phyloP scores from a whole-genome alignment of 345 rosid genomes.

The Lepidium sativum region DNA sequence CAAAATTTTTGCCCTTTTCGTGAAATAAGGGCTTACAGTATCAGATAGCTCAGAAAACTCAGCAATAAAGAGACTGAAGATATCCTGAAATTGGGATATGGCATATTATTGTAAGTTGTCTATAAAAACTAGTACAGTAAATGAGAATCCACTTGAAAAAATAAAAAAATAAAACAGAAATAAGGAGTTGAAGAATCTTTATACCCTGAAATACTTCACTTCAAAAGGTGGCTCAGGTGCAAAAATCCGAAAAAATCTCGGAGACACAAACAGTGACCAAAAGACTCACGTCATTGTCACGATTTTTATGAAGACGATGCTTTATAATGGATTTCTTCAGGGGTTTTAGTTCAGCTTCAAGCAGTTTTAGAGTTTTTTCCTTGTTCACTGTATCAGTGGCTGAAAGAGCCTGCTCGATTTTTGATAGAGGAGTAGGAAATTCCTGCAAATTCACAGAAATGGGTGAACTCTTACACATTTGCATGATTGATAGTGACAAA shows the following conservation, averaged over 20 bases:
- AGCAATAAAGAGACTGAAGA: constrained; percentile 54
- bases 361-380: constrained; percentile 23
- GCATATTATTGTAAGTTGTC: not conserved
- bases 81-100: constrained; percentile 39
- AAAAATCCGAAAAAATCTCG: constrained; percentile 64
- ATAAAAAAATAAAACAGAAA: not conserved
- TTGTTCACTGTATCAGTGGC: constrained; percentile 28
- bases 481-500: not conserved
- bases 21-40: constrained; percentile 58
- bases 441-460: too few species aligned
- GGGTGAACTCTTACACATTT: too few species aligned
- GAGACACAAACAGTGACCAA: constrained; percentile 62
- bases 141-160: not conserved
- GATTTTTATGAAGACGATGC: constrained; percentile 49
- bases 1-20: constrained; percentile 68
- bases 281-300: constrained; percentile 67
- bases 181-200: not conserved
- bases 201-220: constrained; percentile 62
- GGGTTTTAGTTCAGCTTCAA: constrained; percentile 41
- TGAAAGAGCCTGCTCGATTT: constrained; percentile 53
- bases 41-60: constrained; percentile 66
- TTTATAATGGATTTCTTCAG: constrained; percentile 50
- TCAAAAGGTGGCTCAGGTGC: constrained; percentile 85
- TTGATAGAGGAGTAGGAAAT: constrained; percentile 49
- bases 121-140: constrained; percentile 5